Conservation (phyloP, 768 basidiomycete species). For the Macrolepiota fuliginosa region DNA sequence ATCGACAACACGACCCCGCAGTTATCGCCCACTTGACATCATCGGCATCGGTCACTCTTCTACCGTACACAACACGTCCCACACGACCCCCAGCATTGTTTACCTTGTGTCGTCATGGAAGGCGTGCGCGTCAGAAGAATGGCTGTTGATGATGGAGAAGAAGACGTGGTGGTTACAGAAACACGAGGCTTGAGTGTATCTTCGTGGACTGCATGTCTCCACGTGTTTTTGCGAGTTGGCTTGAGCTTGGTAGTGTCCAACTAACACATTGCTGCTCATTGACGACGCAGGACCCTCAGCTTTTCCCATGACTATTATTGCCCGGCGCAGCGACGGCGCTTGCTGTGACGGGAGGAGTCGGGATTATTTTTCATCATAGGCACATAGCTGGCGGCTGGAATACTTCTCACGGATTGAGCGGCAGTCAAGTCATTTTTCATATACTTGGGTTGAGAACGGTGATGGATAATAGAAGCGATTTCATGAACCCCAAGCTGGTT, state of each 20-base stretch:
- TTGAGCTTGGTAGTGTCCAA: not conserved
- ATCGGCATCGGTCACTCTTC: not conserved
- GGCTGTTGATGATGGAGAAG: not conserved
- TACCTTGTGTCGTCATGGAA: not conserved
- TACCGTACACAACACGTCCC: not conserved
- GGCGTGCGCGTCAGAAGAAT: not conserved
- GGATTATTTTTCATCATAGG: not conserved
- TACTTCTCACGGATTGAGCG: not conserved
- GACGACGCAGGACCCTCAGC: not conserved
- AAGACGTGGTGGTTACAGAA: conserved; percentile 4
- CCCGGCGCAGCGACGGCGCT: not conserved
- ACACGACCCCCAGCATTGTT: not conserved
- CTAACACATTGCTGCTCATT: not conserved
- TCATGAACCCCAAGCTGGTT: not conserved
- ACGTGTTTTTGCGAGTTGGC: conserved; percentile 2
- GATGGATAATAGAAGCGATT: not conserved
- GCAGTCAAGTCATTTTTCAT: not conserved
- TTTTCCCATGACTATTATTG: not conserved
- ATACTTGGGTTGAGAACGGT: not conserved
- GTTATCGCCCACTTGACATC: not conserved
- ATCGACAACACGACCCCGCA: conserved; percentile 1
- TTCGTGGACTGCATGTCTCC: not conserved
- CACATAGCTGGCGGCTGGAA: not conserved
- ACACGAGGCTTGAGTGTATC: conserved; percentile 1
- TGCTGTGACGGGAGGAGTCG: not conserved